A percentile compares a stretch with the other conserved stretches of the same genome.
phyloP scores from a whole-genome alignment of 352 stramenopile species.

The Plasmopara viticola region DNA sequence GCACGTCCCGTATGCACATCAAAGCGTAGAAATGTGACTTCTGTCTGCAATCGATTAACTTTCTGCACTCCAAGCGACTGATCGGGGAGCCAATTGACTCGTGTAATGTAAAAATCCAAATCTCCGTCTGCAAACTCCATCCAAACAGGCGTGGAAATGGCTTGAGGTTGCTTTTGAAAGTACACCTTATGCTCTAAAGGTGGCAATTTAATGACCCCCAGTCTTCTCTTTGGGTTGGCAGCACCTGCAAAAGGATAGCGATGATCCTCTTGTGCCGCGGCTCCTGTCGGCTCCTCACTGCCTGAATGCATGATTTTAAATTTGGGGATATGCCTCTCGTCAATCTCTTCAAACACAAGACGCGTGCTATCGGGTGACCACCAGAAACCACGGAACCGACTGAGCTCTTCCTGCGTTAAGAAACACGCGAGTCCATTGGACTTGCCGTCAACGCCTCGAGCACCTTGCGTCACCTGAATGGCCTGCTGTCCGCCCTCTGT shows the following conservation, averaged over 20 bases:
- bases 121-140: slow-evolving; percentile 57
- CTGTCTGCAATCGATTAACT: slow-evolving; percentile 76
- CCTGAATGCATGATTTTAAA: slow-evolving; percentile 95
- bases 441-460: slow-evolving; percentile 53
- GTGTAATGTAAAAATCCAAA: slow-evolving; percentile 87
- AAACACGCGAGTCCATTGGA: slow-evolving; percentile 96
- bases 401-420: slow-evolving; percentile 96
- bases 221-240: slow-evolving; percentile 83
- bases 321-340: slow-evolving; percentile 90
- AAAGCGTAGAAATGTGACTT: slow-evolving; percentile 71
- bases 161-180: slow-evolving; percentile 3
- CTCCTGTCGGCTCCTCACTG: slow-evolving; percentile 49
- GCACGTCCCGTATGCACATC: slow-evolving; percentile 59
- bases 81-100: slow-evolving; percentile 93
- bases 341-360: slow-evolving; percentile 89
- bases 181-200: slow-evolving; percentile 12
- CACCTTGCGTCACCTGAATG: slow-evolving; percentile 71
- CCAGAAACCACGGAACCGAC: slow-evolving; percentile 95
- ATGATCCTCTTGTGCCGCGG: slow-evolving; percentile 66
- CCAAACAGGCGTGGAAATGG: slow-evolving; percentile 52
- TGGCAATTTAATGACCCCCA: slow-evolving; percentile 60
- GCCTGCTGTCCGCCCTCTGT: slow-evolving; percentile 29
- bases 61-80: slow-evolving; percentile 88
- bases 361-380: slow-evolving; percentile 84
- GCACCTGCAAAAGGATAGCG: slow-evolving; percentile 92